Evolutionary conservation across 2,329 filamentous ascomycete species (phyloP).

Genomic region (Dactylellina cionopaga): DNA sequence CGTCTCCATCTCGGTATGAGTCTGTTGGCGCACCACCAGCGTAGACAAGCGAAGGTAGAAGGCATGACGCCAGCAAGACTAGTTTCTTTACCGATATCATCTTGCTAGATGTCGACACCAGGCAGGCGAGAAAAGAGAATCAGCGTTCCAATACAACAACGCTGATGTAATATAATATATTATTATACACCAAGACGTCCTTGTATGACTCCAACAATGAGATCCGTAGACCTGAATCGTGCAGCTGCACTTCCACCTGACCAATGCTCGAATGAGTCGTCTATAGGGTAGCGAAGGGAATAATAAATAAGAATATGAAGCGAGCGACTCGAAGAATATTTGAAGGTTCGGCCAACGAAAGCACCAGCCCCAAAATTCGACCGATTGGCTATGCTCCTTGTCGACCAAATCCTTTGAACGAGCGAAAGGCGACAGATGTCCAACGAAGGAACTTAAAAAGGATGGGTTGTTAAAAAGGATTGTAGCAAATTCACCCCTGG

Average conservation of each 20-base stretch:
- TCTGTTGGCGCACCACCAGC: constrained; percentile 55
- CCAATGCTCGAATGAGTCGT: background rate
- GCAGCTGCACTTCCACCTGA: constrained; percentile 18
- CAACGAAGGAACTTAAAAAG: constrained; percentile 17
- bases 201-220: constrained; percentile 5
- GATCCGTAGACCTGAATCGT: background rate
- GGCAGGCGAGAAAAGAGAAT: constrained; percentile 8
- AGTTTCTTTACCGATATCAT: constrained; percentile 47
- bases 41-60: constrained; percentile 29
- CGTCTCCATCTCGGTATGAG: constrained; percentile 58
- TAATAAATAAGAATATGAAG: background rate
- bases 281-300: constrained; percentile 6
- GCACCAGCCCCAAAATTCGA: background rate
- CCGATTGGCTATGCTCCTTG: constrained; percentile 21
- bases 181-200: constrained; percentile 10
- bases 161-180: constrained; percentile 18
- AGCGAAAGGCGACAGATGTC: constrained; percentile 13
- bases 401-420: constrained; percentile 21
- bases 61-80: constrained; percentile 38
- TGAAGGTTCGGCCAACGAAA: constrained; percentile 11
- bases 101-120: constrained; percentile 25
- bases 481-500: constrained; percentile 7
- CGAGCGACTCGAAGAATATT: constrained; percentile 21
- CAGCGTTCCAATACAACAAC: constrained; percentile 13
- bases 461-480: constrained; percentile 15